Conservation (phyloP, 179 eudicot species). For the Silene vulgaris region DNA sequence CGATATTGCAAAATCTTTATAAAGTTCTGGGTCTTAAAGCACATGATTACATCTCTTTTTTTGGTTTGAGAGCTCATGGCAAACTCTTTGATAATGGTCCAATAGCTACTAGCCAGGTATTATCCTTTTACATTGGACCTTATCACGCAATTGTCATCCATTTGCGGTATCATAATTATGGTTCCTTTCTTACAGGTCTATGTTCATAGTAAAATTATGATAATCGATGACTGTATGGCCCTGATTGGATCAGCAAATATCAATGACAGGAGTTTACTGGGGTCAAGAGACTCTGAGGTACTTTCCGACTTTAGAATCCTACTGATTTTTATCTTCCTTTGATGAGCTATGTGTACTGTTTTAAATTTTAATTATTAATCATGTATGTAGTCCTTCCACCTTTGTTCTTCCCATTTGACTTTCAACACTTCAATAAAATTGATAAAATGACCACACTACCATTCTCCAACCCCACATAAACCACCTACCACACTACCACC, state of each 20-base stretch:
- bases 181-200: conserved; percentile 54
- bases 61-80: conserved; percentile 90
- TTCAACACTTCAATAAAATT: too few species aligned
- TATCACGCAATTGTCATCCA: background rate
- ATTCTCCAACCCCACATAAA: too few species aligned
- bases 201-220: conserved; percentile 98
- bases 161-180: conserved; percentile 2
- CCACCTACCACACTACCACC: too few species aligned
- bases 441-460: too few species aligned
- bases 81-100: conserved; percentile 75
- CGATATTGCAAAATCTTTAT: conserved; percentile 83
- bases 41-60: conserved; percentile 87
- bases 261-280: conserved; percentile 93
- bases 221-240: conserved; percentile 68
- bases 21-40: conserved; percentile 66
- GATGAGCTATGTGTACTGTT: background rate
- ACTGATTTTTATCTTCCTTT: background rate
- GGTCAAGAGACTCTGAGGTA: conserved; percentile 98
- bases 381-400: background rate
- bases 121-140: background rate
- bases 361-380: background rate
- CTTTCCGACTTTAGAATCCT: conserved; percentile 14
- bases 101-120: conserved; percentile 86
- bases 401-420: too few species aligned
- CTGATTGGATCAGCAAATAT: conserved; percentile 96